phyloP scores from a whole-genome alignment of 306 rosid genomes.

The Prunus kanzakura region DNA sequence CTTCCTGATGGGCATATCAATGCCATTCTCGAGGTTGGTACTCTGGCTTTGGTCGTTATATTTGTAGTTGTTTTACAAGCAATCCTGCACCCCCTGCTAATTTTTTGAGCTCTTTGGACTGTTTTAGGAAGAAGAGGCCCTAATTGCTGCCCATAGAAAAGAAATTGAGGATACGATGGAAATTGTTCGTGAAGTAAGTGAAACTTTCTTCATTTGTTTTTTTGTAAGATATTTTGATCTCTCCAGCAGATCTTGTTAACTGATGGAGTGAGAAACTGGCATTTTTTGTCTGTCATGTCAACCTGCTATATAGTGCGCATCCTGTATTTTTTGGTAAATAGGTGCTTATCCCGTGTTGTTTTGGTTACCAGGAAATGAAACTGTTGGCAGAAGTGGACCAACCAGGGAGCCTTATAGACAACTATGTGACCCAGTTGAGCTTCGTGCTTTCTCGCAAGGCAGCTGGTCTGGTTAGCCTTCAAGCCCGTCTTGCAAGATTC shows the following conservation, averaged over 20 bases:
- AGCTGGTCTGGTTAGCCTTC: constrained; percentile 86
- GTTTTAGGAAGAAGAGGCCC: constrained; percentile 89
- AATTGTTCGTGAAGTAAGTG: constrained; percentile 96
- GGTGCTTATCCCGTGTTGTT: constrained; percentile 14
- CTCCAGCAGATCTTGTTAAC: background rate
- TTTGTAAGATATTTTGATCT: background rate
- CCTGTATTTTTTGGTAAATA: constrained; percentile 7
- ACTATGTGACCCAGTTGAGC: constrained; percentile 81
- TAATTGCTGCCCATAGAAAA: constrained; percentile 92
- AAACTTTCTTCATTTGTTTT: background rate
- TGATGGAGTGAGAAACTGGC: background rate
- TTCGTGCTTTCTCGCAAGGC: constrained; percentile 92
- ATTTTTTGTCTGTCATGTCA: background rate
- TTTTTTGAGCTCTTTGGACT: constrained; percentile 19
- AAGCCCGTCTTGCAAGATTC: constrained; percentile 91
- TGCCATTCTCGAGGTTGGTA: constrained; percentile 85
- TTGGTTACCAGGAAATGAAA: constrained; percentile 80
- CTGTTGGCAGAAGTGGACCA: constrained; percentile 92
- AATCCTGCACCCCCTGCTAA: constrained; percentile 20
- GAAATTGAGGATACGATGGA: constrained; percentile 99
- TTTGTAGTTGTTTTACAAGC: constrained; percentile 2
- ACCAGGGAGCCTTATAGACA: constrained; percentile 91
- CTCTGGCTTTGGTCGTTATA: constrained; percentile 1
- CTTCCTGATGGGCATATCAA: constrained; percentile 66
- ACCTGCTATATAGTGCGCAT: background rate